phyloP scores from a whole-genome alignment of 2,329 filamentous ascomycete genomes.

The Stachybotrys chartarum region DNA sequence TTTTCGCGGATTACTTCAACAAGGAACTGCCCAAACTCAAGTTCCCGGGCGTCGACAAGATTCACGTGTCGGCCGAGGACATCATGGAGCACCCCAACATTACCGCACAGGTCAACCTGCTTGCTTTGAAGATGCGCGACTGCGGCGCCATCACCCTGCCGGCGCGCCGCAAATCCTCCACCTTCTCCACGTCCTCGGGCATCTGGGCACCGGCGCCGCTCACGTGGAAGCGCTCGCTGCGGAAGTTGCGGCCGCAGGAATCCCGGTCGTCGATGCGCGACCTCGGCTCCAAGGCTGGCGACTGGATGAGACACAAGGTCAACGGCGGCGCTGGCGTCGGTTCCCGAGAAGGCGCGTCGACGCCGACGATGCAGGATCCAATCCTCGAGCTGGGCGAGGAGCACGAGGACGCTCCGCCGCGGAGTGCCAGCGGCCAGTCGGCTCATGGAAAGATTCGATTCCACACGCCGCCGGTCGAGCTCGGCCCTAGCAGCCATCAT shows the following conservation, averaged over 20 bases:
- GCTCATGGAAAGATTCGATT: background rate
- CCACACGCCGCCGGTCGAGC: background rate
- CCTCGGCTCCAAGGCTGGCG: constrained; percentile 15
- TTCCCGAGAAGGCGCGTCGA: background rate
- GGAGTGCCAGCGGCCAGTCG: background rate
- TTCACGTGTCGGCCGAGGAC: constrained; percentile 38
- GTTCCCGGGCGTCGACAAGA: constrained; percentile 27
- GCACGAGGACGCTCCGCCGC: background rate
- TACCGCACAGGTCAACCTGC: constrained; percentile 38
- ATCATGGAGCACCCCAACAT: constrained; percentile 44
- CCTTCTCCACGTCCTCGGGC: background rate
- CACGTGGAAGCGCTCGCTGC: constrained; percentile 12
- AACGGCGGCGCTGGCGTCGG: constrained; percentile 3
- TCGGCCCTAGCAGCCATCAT: background rate
- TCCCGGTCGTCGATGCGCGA: constrained; percentile 12
- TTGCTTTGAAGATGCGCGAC: constrained; percentile 19
- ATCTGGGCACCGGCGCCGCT: constrained; percentile 1
- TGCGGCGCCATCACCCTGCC: constrained; percentile 9
- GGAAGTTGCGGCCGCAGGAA: constrained; percentile 11
- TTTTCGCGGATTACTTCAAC: constrained; percentile 38
- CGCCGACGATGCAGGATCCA: background rate
- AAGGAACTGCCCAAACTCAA: constrained; percentile 28
- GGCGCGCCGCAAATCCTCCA: constrained; percentile 7
- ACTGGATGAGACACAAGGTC: constrained; percentile 19
- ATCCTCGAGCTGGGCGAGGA: background rate